Conservation (phyloP, 257 asterid species). For the Lithospermum erythrorhizon region DNA sequence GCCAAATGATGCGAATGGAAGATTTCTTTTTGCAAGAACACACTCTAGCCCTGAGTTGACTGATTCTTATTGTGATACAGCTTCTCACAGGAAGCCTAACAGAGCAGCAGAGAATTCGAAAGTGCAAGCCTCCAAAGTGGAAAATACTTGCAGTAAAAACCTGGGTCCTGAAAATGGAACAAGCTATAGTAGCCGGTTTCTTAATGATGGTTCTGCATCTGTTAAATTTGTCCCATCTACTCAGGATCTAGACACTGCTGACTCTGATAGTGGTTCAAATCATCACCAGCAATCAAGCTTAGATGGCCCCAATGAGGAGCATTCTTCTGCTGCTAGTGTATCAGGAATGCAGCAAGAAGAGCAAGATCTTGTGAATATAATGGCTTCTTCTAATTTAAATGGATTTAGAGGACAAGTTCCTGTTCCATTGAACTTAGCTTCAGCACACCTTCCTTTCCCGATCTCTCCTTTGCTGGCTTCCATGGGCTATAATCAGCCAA, state of each 20-base stretch:
- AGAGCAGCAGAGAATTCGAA: slow-evolving; percentile 44
- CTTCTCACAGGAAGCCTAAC: slow-evolving; percentile 27
- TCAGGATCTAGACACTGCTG: slow-evolving; percentile 39
- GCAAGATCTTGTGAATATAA: slow-evolving; percentile 73
- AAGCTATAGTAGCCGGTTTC: slow-evolving; percentile 32
- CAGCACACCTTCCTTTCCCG: slow-evolving; percentile 63
- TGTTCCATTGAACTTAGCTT: slow-evolving; percentile 49
- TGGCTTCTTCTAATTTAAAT: slow-evolving; percentile 80
- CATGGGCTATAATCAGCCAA: slow-evolving; percentile 59
- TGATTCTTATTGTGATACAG: slow-evolving; percentile 45
- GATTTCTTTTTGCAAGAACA: slow-evolving; percentile 66
- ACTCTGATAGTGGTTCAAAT: slow-evolving; percentile 43
- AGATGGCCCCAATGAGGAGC: slow-evolving; percentile 48
- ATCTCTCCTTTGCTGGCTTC: slow-evolving; percentile 73
- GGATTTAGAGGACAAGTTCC: slow-evolving; percentile 60
- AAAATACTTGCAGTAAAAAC: slow-evolving; percentile 33
- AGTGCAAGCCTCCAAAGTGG: slow-evolving; percentile 33
- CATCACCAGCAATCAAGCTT: slow-evolving; percentile 38
- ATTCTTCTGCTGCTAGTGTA: slow-evolving; percentile 41
- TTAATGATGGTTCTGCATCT: slow-evolving; percentile 33
- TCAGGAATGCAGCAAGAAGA: slow-evolving; percentile 65
- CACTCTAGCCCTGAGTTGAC: slow-evolving; percentile 92
- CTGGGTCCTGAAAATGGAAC: slow-evolving; percentile 40
- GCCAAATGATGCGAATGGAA: slow-evolving; percentile 48
- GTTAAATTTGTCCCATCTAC: slow-evolving; percentile 34